phyloP scores from a whole-genome alignment of 1,139 yeast genomes.

The Debaryomyces sp. region DNA sequence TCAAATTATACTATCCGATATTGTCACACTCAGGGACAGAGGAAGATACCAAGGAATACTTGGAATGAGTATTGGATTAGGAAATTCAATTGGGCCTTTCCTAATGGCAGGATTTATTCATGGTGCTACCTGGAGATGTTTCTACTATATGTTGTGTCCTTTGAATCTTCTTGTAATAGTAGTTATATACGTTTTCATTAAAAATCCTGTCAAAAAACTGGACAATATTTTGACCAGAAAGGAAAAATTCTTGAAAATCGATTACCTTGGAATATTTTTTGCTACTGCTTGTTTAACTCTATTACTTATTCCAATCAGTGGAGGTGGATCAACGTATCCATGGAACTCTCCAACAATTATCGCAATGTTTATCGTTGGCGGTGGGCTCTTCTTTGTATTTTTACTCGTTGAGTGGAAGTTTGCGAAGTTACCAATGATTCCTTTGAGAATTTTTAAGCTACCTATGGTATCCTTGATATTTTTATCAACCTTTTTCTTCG shows the following conservation, averaged over 20 bases:
- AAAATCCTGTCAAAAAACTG: slow-evolving; percentile 17
- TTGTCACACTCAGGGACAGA: slow-evolving; percentile 44
- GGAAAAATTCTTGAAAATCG: slow-evolving; percentile 46
- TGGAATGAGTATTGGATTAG: slow-evolving; percentile 57
- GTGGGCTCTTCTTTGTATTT: slow-evolving; percentile 40
- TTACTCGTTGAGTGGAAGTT: slow-evolving; percentile 51
- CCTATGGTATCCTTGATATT: slow-evolving; percentile 44
- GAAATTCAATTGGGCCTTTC: slow-evolving; percentile 60
- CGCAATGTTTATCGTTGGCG: slow-evolving; percentile 50
- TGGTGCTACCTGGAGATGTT: slow-evolving; percentile 52
- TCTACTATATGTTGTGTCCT: slow-evolving; percentile 51
- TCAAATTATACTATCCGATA: slow-evolving; percentile 47
- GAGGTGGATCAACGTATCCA: slow-evolving; percentile 56
- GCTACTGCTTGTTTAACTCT: slow-evolving; percentile 48
- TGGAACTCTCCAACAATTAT: slow-evolving; percentile 56
- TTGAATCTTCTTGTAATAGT: slow-evolving; percentile 33
- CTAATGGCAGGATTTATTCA: slow-evolving; percentile 53
- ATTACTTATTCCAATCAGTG: slow-evolving; percentile 52
- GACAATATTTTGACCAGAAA: slow-evolving; percentile 26
- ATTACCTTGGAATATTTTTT: slow-evolving; percentile 49
- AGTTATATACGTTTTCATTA: slow-evolving; percentile 30
- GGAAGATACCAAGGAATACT: slow-evolving; percentile 52
- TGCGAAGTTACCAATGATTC: slow-evolving; percentile 58
- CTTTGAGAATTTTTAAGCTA: slow-evolving; percentile 48
- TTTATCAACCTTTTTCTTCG: slow-evolving; percentile 49